Percentiles rank a stretch among this genome's conserved stretches.
These are phyloP conservation scores for Bidens hawaiensis DNA, from an alignment of 140 eudicot species.

Conservation along the genomic window DNA sequence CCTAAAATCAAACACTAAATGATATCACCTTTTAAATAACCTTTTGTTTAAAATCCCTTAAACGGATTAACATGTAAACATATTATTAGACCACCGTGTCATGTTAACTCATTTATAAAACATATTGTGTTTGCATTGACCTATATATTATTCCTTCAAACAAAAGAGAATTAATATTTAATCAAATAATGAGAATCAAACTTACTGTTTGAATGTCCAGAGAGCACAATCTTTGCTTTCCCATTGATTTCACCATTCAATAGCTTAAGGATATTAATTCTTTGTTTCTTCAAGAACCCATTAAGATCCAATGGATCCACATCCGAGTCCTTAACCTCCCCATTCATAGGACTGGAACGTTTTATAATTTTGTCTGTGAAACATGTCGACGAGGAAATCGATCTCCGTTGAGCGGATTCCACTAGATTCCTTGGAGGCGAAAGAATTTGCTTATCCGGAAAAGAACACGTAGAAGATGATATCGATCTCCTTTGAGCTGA, in stretches of 20 bases:
- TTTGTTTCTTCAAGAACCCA: constrained; percentile 52
- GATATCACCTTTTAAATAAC: too few species aligned
- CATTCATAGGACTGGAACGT: constrained; percentile 22
- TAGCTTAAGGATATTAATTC: constrained; percentile 41
- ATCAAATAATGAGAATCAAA: background rate
- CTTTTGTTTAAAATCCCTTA: too few species aligned
- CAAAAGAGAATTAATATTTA: background rate
- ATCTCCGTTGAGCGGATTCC: constrained; percentile 66
- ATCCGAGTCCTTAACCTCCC: constrained; percentile 26
- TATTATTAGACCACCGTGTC: too few species aligned
- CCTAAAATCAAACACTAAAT: too few species aligned
- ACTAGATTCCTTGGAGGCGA: constrained; percentile 63
- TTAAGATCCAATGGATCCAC: constrained; percentile 34
- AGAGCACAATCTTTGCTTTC: constrained; percentile 73
- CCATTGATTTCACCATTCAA: constrained; percentile 54
- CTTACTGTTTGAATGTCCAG: constrained; percentile 82
- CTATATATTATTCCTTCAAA: too few species aligned
- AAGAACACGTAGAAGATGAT: constrained; percentile 56
- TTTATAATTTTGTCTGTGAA: constrained; percentile 28
- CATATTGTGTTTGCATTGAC: too few species aligned
- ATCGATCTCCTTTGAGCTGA: constrained; percentile 58
- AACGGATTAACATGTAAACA: too few species aligned
- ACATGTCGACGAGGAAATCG: constrained; percentile 58
- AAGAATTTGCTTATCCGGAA: constrained; percentile 31
- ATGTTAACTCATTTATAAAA: too few species aligned